A percentile compares a stretch with the other conserved stretches of the same genome.
These are phyloP conservation scores for Penicillium rolfsii DNA, from an alignment of 2,329 filamentous ascomycete genomes.

Conservation along the genomic window DNA sequence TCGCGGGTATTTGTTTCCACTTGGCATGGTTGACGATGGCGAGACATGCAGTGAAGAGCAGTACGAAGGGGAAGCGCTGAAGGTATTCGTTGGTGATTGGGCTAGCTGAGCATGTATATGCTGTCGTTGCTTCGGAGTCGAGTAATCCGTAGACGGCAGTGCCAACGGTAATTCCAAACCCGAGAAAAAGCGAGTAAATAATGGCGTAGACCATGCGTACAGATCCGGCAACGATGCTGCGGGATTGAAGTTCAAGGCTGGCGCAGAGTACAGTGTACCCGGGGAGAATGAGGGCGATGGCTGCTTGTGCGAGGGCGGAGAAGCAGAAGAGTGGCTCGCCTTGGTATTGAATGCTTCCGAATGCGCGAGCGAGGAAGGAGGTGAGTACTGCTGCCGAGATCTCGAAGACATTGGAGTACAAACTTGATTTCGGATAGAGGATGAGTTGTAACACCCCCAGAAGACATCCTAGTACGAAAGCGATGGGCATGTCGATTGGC, in stretches of 20 bases:
- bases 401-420: slow-evolving; percentile 67
- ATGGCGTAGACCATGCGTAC: slow-evolving; percentile 76
- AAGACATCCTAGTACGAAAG: slow-evolving; percentile 74
- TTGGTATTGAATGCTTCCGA: slow-evolving; percentile 62
- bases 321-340: slow-evolving; percentile 64
- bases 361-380: slow-evolving; percentile 69
- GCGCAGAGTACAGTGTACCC: slow-evolving; percentile 66
- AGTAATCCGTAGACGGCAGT: slow-evolving; percentile 66
- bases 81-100: slow-evolving; percentile 48
- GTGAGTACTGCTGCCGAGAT: slow-evolving; percentile 66
- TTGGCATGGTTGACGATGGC: slow-evolving; percentile 82
- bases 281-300: slow-evolving; percentile 73
- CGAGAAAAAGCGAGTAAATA: slow-evolving; percentile 72
- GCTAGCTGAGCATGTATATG: slow-evolving; percentile 54
- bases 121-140: slow-evolving; percentile 57
- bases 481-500: slow-evolving; percentile 75
- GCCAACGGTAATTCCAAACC: slow-evolving; percentile 72
- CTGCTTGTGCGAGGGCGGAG: slow-evolving; percentile 71
- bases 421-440: slow-evolving; percentile 71
- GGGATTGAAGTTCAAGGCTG: slow-evolving; percentile 69
- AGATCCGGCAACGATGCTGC: slow-evolving; percentile 69
- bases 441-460: slow-evolving; percentile 76
- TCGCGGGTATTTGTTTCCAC: slow-evolving; percentile 75
- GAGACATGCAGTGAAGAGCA: slow-evolving; percentile 71
- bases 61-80: slow-evolving; percentile 72